Base-by-base conservation (phyloP, 2,329 filamentous ascomycete species). In the Cladophialophora bantiana region DNA sequence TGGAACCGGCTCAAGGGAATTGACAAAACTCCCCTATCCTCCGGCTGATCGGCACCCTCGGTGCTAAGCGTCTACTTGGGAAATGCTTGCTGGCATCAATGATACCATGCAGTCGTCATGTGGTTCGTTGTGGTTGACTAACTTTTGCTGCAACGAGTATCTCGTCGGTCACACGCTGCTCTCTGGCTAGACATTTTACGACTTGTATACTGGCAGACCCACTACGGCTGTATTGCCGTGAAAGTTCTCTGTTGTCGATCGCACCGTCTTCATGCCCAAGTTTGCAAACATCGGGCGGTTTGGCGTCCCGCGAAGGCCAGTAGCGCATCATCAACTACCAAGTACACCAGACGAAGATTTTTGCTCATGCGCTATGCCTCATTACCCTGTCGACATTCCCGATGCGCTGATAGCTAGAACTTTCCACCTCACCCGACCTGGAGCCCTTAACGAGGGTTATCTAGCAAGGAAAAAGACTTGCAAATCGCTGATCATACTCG, bases 121-220 rank as follows among this genome's bases (percentile, higher is more conserved):
- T 50, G 45, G 45, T 50, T 50, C 10, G 45, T 50, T 13, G 3
- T 50, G 45, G 7, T 50, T 20, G 4, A 50, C 7, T 50, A 50
- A 26, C 45, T 50, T 50, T 50, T 26, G 18, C 45, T 50, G 4
- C 18, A 26, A 50, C 1, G 45, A 50, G 18, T 50, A 4, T 9
- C 40, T 45, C 40, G n/a, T 9, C 40, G 7, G n/a, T 45, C 15
- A 18, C 15, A 45, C 40, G 4, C 40, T 18, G n/a, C 9, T 15
- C 7, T n/a, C 7, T n/a, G 7, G n/a, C 18, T 26, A 26, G 45
- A 50, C 18, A 20, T 50, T 50, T 50, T 18, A 26, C 12, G 7
- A 50, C 45, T 50, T 50, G 42, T 20, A 50, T 26, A 50, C 18
- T 26, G 45, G 45, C 45, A 50, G 45, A 50, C 45, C 45, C 45